Base-by-base conservation (phyloP, 2,329 filamentous ascomycete genomes). In the Colletotrichum sp. region DNA sequence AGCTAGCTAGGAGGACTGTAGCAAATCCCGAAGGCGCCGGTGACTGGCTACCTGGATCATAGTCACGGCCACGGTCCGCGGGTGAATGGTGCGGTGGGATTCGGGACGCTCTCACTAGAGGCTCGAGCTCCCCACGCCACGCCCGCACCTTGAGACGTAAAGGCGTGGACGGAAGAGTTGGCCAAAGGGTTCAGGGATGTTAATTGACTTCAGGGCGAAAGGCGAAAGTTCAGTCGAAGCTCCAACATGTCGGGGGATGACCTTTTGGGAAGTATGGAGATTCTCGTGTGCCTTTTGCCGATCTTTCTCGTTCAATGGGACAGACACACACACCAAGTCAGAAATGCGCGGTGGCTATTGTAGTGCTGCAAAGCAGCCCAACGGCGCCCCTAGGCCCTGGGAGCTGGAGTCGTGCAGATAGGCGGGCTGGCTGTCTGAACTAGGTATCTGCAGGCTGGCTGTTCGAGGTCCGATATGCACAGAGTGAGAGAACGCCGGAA, bases 201-300 rank as follows among this genome's bases (percentile, higher is more conserved):
- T 64, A 38, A 36, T 61, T 58, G 26, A 69, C 62, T 63, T 69
- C 58, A 69, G 48, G 64, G 63, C 58, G 52, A 64, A 36, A 66
- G 34, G 62, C 36, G 64, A 67, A 73, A 73, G 69, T 73, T 75
- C 73, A 73, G 73, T 75, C 65, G 73, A 73, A 73, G 73, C 58
- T 73, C 69, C 69, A 73, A 69, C 63, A 38, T 64, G 73, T 75
- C 48, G 64, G 56, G 73, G 58, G 64, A 28, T 75, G 26, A 55
- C 58, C 16, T 13, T 67, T 63, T 62, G 63, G 72, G 73, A 68
- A 72, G 34, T 64, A 18, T 48, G 58, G 38, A 30, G 68, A 36
- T 32, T 52, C 36, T 38, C 24, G 43, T 26, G 55, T 48, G 55
- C 38, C 16, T 59, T 56, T 63, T 30, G 61, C 34, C 66, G 65